Conservation (phyloP, 2,329 filamentous ascomycete species). For the Monosporascus sp. region DNA sequence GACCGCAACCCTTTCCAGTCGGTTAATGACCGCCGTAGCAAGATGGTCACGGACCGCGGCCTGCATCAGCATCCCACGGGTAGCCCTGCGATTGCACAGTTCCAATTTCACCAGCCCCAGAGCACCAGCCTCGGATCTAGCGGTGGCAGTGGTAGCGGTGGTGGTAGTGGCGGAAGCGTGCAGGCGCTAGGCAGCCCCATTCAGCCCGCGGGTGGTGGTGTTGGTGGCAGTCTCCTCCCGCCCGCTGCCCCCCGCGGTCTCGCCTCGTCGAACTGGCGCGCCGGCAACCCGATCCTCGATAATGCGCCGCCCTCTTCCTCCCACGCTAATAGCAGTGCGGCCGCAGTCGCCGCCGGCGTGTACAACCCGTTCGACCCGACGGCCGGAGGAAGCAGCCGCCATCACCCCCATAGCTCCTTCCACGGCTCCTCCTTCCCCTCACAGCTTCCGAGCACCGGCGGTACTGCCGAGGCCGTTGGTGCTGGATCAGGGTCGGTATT, state of each 20-base stretch:
- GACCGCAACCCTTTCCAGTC: conserved; percentile 24
- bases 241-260: not conserved
- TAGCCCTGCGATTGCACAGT: not conserved
- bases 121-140: not conserved
- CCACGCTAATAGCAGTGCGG: conserved; percentile 5
- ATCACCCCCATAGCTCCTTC: not conserved
- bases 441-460: not conserved
- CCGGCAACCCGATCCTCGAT: not conserved
- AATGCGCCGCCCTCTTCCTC: not conserved
- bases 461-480: not conserved
- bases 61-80: not conserved
- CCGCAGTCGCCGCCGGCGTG: conserved; percentile 9
- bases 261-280: not conserved
- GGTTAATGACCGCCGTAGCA: conserved; percentile 23
- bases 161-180: not conserved
- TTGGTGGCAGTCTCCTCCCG: not conserved
- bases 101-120: not conserved
- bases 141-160: not conserved
- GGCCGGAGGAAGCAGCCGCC: not conserved
- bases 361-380: conserved; percentile 16
- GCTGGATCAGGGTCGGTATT: not conserved
- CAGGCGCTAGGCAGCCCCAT: too few species aligned
- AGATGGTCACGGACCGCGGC: conserved; percentile 18
- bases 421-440: not conserved
- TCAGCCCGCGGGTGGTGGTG: not conserved